Evolutionary conservation across 2,329 filamentous ascomycete genomes (phyloP), one percentile per base, ranked within the genome.

Genomic region (Colletotrichum spinosum): DNA sequence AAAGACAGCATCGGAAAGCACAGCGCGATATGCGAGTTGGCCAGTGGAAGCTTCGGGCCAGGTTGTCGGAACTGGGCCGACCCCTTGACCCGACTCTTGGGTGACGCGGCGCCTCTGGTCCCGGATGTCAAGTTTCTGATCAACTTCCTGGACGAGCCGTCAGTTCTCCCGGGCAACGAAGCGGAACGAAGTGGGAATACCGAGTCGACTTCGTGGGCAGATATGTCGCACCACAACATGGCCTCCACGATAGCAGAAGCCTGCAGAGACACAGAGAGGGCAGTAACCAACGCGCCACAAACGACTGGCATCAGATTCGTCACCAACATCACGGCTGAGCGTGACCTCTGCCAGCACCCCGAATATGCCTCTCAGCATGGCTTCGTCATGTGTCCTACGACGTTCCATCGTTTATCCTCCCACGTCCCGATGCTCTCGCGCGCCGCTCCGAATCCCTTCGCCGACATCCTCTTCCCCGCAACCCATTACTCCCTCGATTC

Each of bases 381-480:
- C 6, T 72, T 86, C 8, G 72, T 84, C 37, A 74, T 77, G 6
- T 76, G 76, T 6, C 84, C 84, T 0, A 72, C 77, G 2, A 80
- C 81, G 0, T 78, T 84, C n/a, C 71, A 69, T 0, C 67, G 82
- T 0, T 76, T 82, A 0, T 68, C 80, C 38, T 78, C 76, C 0
- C 37, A 76, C 1, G 76, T 84, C 0, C 85, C 85, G 0, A 71
- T 87, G 0, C 74, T 87, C 0, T 82, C 84, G 2, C 79, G 77
- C 0, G 81, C 80, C 2, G 70, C 77, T 0, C 76, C 75, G 0
- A 83, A 81, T 0, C 81, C 82, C 0, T 83, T 86, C 77, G 77
- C 77, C 15, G 84, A 87, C 46, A 80, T 89, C 0, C 64, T 87
- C 4, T 81, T 81, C 33, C 86, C 86, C 0, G 25, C 25, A 83